Percentiles rank a stretch among this genome's conserved stretches.
Conservation (phyloP, 805 yeast genomes). For the Debaryomyces hansenii region DNA sequence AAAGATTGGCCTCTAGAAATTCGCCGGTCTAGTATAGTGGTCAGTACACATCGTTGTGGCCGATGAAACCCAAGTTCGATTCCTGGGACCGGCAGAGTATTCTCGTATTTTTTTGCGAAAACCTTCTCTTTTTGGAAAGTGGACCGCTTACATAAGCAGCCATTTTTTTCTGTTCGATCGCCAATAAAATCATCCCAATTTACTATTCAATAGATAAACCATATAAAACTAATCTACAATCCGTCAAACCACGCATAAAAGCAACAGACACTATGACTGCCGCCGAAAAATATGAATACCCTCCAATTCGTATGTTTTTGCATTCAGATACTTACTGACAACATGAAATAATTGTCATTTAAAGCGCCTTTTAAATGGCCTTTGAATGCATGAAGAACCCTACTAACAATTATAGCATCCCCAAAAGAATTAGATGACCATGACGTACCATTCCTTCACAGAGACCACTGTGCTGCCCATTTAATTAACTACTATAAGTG, state of each 20-base stretch:
- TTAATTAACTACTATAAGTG: conserved; percentile 44
- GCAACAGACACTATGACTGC: conserved; percentile 3
- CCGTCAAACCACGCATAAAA: background rate
- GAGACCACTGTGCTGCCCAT: conserved; percentile 46
- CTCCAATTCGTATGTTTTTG: conserved; percentile 18
- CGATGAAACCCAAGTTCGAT: conserved; percentile 52
- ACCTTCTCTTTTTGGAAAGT: background rate
- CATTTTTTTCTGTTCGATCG: background rate
- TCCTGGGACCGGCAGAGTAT: conserved; percentile 50
- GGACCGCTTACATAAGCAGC: background rate
- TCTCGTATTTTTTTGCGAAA: conserved; percentile 6
- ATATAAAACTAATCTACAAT: background rate
- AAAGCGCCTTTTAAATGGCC: no score
- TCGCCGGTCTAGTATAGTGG: conserved; percentile 52
- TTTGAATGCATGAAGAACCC: no score
- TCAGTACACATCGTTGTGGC: conserved; percentile 52
- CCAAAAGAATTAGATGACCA: conserved; percentile 39
- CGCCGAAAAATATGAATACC: conserved; percentile 17
- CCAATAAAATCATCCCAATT: conserved; percentile 4
- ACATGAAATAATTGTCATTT: background rate
- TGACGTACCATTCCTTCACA: conserved; percentile 42
- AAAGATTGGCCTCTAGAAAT: background rate
- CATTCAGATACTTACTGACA: background rate
- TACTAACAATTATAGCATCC: conserved; percentile 13
- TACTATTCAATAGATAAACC: background rate